Evolutionary conservation across 495 filamentous ascomycete genomes (phyloP).

Genomic region (Penicillium antarcticum): DNA sequence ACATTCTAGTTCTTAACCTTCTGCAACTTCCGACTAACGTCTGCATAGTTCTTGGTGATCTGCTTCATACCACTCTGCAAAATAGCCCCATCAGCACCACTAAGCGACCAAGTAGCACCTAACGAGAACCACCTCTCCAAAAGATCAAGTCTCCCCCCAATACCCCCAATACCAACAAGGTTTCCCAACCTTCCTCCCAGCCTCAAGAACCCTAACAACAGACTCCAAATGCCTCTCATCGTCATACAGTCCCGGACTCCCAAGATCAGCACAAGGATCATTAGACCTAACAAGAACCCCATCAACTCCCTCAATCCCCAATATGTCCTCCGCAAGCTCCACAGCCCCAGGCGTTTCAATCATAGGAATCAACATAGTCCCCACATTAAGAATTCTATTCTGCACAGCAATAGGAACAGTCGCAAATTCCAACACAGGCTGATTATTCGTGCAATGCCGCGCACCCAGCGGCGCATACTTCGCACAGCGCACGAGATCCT

Average conservation of each 20-base stretch:
- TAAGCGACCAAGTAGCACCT: conserved; percentile 30
- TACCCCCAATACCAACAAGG: conserved; percentile 26
- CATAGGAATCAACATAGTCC: conserved; percentile 32
- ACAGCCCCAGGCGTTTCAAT: conserved; percentile 30
- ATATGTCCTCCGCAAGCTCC: conserved; percentile 25
- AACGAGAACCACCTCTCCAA: conserved; percentile 30
- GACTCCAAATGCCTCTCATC: conserved; percentile 13
- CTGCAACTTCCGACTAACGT: conserved; percentile 20
- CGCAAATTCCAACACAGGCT: conserved; percentile 21
- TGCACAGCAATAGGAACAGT: conserved; percentile 20
- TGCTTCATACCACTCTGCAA: conserved; percentile 28
- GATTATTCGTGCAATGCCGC: conserved; percentile 22
- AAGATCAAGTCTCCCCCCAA: conserved; percentile 24
- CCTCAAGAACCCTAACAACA: conserved; percentile 22
- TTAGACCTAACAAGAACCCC: conserved; percentile 31
- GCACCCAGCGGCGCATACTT: conserved; percentile 28
- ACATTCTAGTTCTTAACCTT: conserved; percentile 10
- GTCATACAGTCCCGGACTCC: conserved; percentile 30
- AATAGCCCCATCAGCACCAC: conserved; percentile 23
- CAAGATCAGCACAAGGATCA: conserved; percentile 26
- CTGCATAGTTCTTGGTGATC: conserved; percentile 23
- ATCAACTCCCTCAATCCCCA: conserved; percentile 27
- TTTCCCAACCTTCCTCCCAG: conserved; percentile 23
- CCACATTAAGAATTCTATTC: conserved; percentile 20
- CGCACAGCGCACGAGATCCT: conserved; percentile 23